Evolutionary conservation across 768 basidiomycete species (phyloP).

Genomic region (Strobilomyces echinocephalus): DNA sequence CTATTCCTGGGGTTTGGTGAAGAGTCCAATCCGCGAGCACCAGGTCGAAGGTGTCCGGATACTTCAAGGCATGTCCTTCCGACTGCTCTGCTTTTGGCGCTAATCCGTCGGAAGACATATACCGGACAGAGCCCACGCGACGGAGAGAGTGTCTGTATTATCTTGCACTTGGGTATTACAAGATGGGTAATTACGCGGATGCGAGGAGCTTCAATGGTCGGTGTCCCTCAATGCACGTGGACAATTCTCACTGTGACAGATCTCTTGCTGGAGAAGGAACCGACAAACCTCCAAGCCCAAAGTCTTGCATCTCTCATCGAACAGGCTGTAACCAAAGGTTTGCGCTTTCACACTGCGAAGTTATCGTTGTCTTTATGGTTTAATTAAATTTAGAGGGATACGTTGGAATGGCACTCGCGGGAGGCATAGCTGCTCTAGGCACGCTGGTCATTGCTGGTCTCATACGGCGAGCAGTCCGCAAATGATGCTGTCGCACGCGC

Average conservation of each 20-base stretch:
- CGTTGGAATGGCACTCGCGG: constrained; percentile 94
- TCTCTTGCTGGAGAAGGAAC: constrained; percentile 86
- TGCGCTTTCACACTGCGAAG: constrained; percentile 13
- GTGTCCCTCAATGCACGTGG: constrained; percentile 23
- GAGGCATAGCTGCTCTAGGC: constrained; percentile 83
- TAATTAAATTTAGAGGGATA: constrained; percentile 72
- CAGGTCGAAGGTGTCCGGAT: constrained; percentile 91
- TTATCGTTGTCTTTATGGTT: not conserved
- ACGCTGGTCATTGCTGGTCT: constrained; percentile 68
- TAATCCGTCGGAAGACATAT: constrained; percentile 63
- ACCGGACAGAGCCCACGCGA: constrained; percentile 78
- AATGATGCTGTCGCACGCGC: constrained; percentile 21
- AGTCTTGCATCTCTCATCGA: constrained; percentile 86
- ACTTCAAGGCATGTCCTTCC: constrained; percentile 64
- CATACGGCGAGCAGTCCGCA: constrained; percentile 76
- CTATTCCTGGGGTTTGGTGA: constrained; percentile 94
- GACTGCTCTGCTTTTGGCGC: not conserved
- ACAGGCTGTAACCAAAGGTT: constrained; percentile 76
- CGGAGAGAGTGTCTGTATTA: constrained; percentile 96
- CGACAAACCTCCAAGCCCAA: constrained; percentile 87
- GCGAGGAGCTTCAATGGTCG: constrained; percentile 89
- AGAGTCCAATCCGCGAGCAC: constrained; percentile 77
- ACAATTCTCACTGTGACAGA: constrained; percentile 40
- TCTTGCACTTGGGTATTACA: constrained; percentile 92
- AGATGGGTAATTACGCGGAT: constrained; percentile 92